Evolutionary conservation across 768 basidiomycete genomes (phyloP).

Genomic region (Termitomyces sp.): DNA sequence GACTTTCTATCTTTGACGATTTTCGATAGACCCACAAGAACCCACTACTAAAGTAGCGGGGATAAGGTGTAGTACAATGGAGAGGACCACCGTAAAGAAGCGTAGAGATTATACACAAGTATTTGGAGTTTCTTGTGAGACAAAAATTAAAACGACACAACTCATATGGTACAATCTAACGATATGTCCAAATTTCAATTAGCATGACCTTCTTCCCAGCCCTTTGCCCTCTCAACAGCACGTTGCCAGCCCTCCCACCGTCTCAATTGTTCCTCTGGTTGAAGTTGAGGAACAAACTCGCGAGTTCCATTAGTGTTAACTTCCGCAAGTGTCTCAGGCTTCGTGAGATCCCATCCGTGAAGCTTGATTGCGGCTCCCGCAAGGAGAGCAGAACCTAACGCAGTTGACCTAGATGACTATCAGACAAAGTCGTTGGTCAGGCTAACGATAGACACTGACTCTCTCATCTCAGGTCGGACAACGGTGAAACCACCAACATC

Average conservation of each 20-base stretch:
- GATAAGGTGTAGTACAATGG: neutral
- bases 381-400: slow-evolving; percentile 90
- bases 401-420: slow-evolving; percentile 69
- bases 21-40: too few relatives aligned
- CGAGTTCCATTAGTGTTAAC: slow-evolving; percentile 85
- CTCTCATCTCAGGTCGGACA: slow-evolving; percentile 92
- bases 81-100: neutral
- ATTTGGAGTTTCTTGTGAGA: too few relatives aligned
- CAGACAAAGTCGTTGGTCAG: neutral
- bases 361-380: slow-evolving; percentile 86
- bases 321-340: slow-evolving; percentile 77
- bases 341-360: slow-evolving; percentile 88
- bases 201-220: slow-evolving; percentile 70
- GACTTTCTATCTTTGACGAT: too few relatives aligned
- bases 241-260: slow-evolving; percentile 84
- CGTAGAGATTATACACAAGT: neutral
- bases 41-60: too few relatives aligned
- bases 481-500: slow-evolving; percentile 92
- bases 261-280: slow-evolving; percentile 52
- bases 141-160: neutral
- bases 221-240: slow-evolving; percentile 79
- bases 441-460: slow-evolving; percentile 50
- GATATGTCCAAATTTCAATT: slow-evolving; percentile 12
- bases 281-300: slow-evolving; percentile 60
- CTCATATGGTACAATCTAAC: neutral